Evolutionary conservation across 1,284 basidiomycete genomes (phyloP), one percentile per base, ranked within the genome.

Genomic region (Cryptococcus sp.): DNA sequence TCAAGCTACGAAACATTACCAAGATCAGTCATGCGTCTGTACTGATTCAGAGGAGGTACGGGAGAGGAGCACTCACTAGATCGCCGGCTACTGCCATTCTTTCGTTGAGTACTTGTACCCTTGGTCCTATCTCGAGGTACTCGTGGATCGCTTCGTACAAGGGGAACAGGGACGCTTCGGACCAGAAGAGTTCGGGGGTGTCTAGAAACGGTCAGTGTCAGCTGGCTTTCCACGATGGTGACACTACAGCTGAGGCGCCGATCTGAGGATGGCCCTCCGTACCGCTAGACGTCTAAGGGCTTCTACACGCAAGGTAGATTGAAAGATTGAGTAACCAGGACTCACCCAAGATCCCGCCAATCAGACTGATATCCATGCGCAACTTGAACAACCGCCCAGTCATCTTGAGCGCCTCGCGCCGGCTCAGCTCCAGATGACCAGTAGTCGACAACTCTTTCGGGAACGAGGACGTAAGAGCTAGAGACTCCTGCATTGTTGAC

Each of bases 121-220:
- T 81, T 15, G 85, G 86, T 45, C 87, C 87, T 54, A 96, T 92
- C 79, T 98, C 93, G 82, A 97, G 89, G 73, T 98, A 98, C 67
- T 94, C 93, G 61, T 93, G 82, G 50, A 95, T 93, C 0, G 93
- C 93, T 71, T 94, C 91, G 75, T 97, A 97, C 38, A 97, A 78
- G 49, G 88, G 89, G 71, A 90, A 89, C 69, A 96, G 79, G 64
- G 88, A 91, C 13, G 93, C 93, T 74, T 96, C 93, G 54, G 86
- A 88, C 94, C 93, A 97, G 78, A 98, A 98, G 49, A 97, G 79
- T 72, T 95, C 93, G 0, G 93, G 93, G 3, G 93, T 90, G 72
- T 97, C 92, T 73, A 55, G 30, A 19, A 10, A 2, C 3, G 3
- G 48, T 5, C 30, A 3, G 17, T 27, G 30, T 50, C 48, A 50